These are phyloP conservation scores for Dendrobium officinale DNA, from an alignment of 106 monocot species.

Conservation along the genomic window DNA sequence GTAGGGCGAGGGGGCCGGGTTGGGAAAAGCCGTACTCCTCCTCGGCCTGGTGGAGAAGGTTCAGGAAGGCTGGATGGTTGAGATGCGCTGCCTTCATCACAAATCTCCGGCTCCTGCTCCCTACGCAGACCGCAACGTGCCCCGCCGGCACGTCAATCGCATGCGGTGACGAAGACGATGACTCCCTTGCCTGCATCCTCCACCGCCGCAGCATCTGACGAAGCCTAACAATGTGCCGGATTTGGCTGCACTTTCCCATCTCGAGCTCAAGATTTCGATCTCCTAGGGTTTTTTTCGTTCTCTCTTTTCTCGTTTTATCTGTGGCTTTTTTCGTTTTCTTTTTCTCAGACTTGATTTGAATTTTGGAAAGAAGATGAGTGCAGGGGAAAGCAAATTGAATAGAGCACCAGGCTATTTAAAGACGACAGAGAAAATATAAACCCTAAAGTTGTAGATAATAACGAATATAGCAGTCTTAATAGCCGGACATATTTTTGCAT, in stretches of 20 bases:
- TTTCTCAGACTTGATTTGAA: too few species aligned
- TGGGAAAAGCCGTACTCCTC: constrained; percentile 38
- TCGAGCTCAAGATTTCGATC: background rate
- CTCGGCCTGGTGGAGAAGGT: constrained; percentile 27
- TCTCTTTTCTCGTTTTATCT: too few species aligned
- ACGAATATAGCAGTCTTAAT: too few species aligned
- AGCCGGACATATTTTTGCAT: too few species aligned
- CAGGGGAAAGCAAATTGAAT: too few species aligned
- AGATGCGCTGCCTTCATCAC: constrained; percentile 28
- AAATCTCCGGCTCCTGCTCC: constrained; percentile 17
- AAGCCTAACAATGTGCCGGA: constrained; percentile 28
- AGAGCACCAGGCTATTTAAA: too few species aligned
- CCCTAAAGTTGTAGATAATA: too few species aligned
- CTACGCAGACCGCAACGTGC: constrained; percentile 37
- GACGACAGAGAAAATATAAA: too few species aligned
- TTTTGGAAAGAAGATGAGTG: too few species aligned
- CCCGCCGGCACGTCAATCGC: constrained; percentile 28
- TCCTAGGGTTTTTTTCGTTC: too few species aligned
- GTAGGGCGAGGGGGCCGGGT: constrained; percentile 29
- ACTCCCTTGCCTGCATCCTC: constrained; percentile 10
- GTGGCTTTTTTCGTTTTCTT: too few species aligned
- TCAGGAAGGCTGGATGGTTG: constrained; percentile 29
- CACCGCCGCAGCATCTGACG: constrained; percentile 34
- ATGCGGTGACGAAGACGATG: background rate
- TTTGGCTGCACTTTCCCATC: constrained; percentile 24